Evolutionary conservation across 345 rosid genomes (phyloP).

Genomic region (Rhizophora mangle): DNA sequence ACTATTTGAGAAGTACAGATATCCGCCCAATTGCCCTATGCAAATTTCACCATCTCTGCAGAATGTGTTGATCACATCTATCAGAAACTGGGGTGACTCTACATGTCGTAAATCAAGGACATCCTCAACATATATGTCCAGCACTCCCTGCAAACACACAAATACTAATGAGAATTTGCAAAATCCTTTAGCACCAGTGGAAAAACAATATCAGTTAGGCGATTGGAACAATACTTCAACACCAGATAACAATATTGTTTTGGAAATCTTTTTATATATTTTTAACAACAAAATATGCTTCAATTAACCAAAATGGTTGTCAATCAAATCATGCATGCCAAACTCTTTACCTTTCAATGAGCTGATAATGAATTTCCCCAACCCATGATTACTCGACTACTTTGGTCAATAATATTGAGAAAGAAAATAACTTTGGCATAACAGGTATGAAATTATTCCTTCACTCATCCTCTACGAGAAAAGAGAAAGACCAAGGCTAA

Average conservation of each 20-base stretch:
- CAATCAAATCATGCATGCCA: background rate
- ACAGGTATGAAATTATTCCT: background rate
- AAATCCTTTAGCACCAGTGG: background rate
- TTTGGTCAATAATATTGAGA: background rate
- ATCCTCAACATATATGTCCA: slow-evolving; percentile 21
- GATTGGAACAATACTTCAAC: background rate
- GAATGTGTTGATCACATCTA: slow-evolving; percentile 19
- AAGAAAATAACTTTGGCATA: background rate
- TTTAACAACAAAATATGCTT: too few relatives aligned
- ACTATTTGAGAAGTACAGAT: slow-evolving; percentile 8
- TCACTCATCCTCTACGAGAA: background rate
- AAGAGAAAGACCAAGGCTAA: background rate
- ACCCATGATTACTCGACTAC: background rate
- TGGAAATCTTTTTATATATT: too few relatives aligned
- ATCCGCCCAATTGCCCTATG: slow-evolving; percentile 7
- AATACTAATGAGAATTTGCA: background rate
- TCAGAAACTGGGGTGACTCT: slow-evolving; percentile 14
- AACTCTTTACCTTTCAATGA: too few relatives aligned
- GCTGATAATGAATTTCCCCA: too few relatives aligned
- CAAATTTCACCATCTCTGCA: slow-evolving; percentile 15
- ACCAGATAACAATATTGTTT: too few relatives aligned
- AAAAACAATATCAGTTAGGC: background rate
- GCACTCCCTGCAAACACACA: slow-evolving; percentile 23
- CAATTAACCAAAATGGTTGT: too few relatives aligned
- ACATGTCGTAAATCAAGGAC: slow-evolving; percentile 1